Evolutionary conservation across 108 stramenopile genomes (phyloP).

Genomic region (Cyclostephanos invisitatus): DNA sequence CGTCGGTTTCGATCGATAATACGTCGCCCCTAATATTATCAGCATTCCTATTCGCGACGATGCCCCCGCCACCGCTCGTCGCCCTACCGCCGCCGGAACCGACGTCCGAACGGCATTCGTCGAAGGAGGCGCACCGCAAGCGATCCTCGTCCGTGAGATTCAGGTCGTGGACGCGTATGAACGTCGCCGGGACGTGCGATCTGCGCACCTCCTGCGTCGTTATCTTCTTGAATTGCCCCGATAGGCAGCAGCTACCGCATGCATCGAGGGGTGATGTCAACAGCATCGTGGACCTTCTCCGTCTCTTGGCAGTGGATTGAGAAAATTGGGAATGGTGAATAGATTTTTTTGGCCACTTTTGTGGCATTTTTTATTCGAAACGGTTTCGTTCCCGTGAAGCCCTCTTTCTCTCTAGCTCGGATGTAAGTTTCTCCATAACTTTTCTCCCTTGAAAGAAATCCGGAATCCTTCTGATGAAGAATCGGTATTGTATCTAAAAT

Average conservation of each 20-base stretch:
- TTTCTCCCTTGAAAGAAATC: no score
- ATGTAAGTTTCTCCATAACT: no score
- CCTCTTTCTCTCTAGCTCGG: no score
- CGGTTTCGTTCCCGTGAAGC: no score
- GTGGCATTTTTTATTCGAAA: no score
- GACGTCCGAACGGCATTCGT: background rate
- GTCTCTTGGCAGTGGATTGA: no score
- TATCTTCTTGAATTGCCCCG: background rate
- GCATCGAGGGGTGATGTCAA: background rate
- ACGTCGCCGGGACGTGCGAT: background rate
- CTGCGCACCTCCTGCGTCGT: background rate
- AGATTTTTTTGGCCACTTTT: no score
- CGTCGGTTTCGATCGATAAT: slow-evolving; percentile 11
- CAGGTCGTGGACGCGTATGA: background rate
- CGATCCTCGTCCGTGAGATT: background rate
- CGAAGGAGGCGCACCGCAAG: background rate
- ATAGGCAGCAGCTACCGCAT: background rate
- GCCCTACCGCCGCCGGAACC: background rate
- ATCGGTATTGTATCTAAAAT: no score
- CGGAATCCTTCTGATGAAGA: no score
- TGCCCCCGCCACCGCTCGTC: background rate
- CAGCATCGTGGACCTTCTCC: no score
- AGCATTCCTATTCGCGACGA: background rate
- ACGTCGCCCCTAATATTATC: background rate
- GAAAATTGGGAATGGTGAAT: no score